A percentile compares a stretch with the other conserved stretches of the same genome.
Evolutionary conservation across 2,329 filamentous ascomycete genomes (phyloP).

Genomic region (Fusarium decemcellulare): DNA sequence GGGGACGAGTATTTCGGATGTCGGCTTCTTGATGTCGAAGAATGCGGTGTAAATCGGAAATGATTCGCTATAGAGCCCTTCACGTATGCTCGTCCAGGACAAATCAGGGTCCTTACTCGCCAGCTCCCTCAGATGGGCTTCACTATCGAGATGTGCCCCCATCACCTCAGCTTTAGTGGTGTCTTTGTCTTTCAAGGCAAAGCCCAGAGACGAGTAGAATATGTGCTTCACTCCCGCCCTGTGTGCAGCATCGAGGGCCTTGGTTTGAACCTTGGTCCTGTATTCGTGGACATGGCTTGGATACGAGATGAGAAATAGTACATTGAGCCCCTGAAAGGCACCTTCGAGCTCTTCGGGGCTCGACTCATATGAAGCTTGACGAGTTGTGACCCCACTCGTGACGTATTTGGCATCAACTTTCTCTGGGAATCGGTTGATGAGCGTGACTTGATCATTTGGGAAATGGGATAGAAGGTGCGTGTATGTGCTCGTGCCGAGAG

Average conservation of each 20-base stretch:
- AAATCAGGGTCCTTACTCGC: not conserved
- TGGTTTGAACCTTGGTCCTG: conserved; percentile 11
- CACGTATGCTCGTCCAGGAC: conserved; percentile 34
- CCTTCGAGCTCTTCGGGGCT: conserved; percentile 6
- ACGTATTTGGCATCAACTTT: conserved; percentile 17
- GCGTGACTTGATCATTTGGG: conserved; percentile 23
- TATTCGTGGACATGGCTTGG: conserved; percentile 38
- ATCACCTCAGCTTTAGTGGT: conserved; percentile 28
- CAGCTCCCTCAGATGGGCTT: conserved; percentile 14
- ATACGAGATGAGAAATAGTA: conserved; percentile 35
- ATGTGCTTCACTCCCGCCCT: conserved; percentile 29
- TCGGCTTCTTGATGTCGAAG: conserved; percentile 17
- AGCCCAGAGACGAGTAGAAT: conserved; percentile 34
- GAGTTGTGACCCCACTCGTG: not conserved
- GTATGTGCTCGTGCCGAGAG: conserved; percentile 34
- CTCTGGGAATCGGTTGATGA: conserved; percentile 29
- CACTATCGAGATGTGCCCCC: conserved; percentile 35
- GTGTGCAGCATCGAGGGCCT: conserved; percentile 25
- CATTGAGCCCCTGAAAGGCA: conserved; percentile 6
- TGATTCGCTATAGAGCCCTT: conserved; percentile 37
- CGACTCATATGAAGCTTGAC: conserved; percentile 34
- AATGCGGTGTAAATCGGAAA: conserved; percentile 39
- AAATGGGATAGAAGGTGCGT: conserved; percentile 21
- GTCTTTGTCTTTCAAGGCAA: not conserved
- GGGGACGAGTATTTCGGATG: conserved; percentile 4